Conservation (phyloP, 1,284 basidiomycete species). For the Papiliotrema terrestris region DNA sequence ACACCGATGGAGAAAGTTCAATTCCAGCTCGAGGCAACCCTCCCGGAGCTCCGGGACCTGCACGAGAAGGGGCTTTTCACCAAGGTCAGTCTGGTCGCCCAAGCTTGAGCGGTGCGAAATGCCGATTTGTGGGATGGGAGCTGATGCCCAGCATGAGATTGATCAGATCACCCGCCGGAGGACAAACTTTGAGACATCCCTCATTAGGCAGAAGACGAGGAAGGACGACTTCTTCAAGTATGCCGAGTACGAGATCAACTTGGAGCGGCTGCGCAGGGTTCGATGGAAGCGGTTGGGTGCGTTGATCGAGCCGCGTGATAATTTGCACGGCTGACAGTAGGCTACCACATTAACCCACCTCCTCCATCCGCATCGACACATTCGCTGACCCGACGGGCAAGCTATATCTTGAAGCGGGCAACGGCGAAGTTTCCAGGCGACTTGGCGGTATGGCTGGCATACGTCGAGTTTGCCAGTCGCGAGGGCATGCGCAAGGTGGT, state of each 20-base stretch:
- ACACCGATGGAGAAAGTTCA: constrained; percentile 84
- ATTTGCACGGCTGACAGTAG: constrained; percentile 8
- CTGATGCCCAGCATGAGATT: constrained; percentile 61
- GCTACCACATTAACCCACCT: constrained; percentile 43
- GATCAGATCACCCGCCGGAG: constrained; percentile 82
- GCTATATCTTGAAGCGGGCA: constrained; percentile 87
- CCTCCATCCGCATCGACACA: constrained; percentile 73
- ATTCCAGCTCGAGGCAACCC: constrained; percentile 93
- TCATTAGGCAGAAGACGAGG: constrained; percentile 76
- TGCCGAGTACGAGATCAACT: constrained; percentile 83
- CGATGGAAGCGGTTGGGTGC: constrained; percentile 68
- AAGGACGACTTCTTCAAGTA: constrained; percentile 89
- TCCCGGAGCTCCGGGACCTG: constrained; percentile 92
- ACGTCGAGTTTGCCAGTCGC: constrained; percentile 76
- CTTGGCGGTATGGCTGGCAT: constrained; percentile 81
- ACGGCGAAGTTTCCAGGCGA: constrained; percentile 85
- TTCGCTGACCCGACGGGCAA: constrained; percentile 73
- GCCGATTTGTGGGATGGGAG: background rate
- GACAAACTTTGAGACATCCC: constrained; percentile 75
- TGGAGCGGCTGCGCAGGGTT: constrained; percentile 75
- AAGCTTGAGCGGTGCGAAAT: background rate
- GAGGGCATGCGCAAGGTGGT: constrained; percentile 77
- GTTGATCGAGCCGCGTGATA: constrained; percentile 32
- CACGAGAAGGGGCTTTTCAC: constrained; percentile 84
- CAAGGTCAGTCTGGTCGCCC: constrained; percentile 55